Percentiles rank a stretch among this genome's conserved stretches.
Conservation (phyloP, 164 flowering plant species). For the Santalum album region DNA sequence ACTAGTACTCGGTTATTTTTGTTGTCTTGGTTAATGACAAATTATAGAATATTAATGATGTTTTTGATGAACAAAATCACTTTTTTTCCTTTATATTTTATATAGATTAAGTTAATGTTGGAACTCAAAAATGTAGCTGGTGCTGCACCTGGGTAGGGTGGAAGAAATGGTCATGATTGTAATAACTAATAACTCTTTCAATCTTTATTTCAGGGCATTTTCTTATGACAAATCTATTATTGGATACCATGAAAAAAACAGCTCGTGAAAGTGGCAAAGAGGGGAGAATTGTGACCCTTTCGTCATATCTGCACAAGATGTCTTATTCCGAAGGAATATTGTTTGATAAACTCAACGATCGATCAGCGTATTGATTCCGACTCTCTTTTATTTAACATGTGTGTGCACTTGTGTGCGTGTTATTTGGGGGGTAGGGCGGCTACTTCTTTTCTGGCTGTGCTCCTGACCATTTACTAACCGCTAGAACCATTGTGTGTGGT, state of each 20-base stretch:
- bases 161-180: neutral
- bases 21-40: no score
- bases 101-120: no score
- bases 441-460: no score
- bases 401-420: neutral
- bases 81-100: no score
- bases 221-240: conserved; percentile 53
- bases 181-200: neutral
- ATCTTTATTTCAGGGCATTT: conserved; percentile 50
- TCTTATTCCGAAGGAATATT: conserved; percentile 38
- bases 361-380: conserved; percentile 24
- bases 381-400: neutral
- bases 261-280: conserved; percentile 38
- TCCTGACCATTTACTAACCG: no score
- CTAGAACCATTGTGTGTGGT: no score
- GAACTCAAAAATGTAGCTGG: no score
- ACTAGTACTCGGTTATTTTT: no score
- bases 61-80: no score
- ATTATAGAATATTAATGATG: no score
- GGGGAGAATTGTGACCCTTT: conserved; percentile 63
- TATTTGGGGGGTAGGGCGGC: no score
- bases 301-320: conserved; percentile 43
- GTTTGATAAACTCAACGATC: conserved; percentile 43
- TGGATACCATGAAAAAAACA: conserved; percentile 59
- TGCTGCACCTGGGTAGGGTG: no score